These are phyloP conservation scores for Arthrinium puccinioides DNA, from an alignment of 2,329 filamentous ascomycete species.

Conservation along the genomic window DNA sequence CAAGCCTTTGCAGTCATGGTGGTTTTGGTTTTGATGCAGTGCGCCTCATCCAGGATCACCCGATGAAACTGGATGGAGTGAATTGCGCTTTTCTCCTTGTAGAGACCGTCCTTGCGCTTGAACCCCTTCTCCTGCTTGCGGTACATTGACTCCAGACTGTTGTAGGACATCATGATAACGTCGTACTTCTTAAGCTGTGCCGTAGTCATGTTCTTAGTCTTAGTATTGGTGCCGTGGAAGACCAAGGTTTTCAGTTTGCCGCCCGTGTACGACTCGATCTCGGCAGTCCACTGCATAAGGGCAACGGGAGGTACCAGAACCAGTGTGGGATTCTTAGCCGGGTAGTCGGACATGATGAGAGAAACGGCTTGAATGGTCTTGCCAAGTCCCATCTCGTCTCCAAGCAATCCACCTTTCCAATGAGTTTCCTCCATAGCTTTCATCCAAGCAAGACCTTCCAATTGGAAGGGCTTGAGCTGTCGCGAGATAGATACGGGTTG, in stretches of 20 bases:
- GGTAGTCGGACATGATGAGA: constrained; percentile 95
- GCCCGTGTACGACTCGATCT: constrained; percentile 76
- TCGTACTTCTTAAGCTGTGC: constrained; percentile 76
- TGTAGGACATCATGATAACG: constrained; percentile 97
- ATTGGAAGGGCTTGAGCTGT: constrained; percentile 84
- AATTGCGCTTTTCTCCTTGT: constrained; percentile 74
- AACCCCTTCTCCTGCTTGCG: constrained; percentile 91
- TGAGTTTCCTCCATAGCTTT: constrained; percentile 74
- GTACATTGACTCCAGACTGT: constrained; percentile 82
- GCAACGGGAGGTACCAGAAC: constrained; percentile 91
- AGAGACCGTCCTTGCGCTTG: constrained; percentile 67
- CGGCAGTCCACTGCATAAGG: constrained; percentile 88
- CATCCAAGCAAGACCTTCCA: constrained; percentile 95
- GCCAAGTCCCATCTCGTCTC: constrained; percentile 97
- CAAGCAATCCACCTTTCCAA: constrained; percentile 84
- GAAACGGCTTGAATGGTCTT: constrained; percentile 99
- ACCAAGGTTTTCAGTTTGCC: constrained; percentile 86
- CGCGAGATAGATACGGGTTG: constrained; percentile 76
- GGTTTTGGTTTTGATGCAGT: constrained; percentile 79
- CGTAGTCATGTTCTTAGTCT: constrained; percentile 68
- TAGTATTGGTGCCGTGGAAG: constrained; percentile 79
- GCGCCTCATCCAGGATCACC: constrained; percentile 88
- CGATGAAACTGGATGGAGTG: constrained; percentile 85
- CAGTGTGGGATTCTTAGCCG: constrained; percentile 71
- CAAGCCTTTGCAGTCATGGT: constrained; percentile 93